Evolutionary conservation across 1,284 basidiomycete genomes (phyloP).

Genomic region (Rhodotorula sp.): DNA sequence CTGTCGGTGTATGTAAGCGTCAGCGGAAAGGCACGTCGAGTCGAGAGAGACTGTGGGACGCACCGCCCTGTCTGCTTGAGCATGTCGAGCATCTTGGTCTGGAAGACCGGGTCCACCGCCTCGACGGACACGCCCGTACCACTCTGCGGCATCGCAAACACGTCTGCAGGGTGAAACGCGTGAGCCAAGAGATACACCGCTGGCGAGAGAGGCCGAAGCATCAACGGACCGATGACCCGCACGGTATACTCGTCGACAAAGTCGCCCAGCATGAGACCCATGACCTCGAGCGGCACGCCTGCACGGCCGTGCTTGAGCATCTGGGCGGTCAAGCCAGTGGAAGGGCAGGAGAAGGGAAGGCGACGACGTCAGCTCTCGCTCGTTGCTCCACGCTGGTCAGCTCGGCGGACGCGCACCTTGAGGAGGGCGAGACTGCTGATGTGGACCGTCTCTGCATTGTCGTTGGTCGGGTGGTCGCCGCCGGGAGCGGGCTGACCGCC

Average conservation of each 20-base stretch:
- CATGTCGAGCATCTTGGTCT: slow-evolving; percentile 99
- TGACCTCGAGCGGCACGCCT: slow-evolving; percentile 99
- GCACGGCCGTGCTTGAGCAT: slow-evolving; percentile 99
- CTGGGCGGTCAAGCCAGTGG: slow-evolving; percentile 55
- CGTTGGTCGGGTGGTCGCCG: slow-evolving; percentile 41
- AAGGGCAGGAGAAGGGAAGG: neutral
- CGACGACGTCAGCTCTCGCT: neutral
- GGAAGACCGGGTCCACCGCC: slow-evolving; percentile 98
- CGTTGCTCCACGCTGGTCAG: neutral
- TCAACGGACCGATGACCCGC: slow-evolving; percentile 26
- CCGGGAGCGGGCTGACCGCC: slow-evolving; percentile 23
- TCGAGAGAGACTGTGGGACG: slow-evolving; percentile 49
- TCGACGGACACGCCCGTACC: slow-evolving; percentile 98
- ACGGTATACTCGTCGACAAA: slow-evolving; percentile 99
- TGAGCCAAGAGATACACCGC: neutral
- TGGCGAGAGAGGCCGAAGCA: neutral
- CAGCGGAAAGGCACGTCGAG: neutral
- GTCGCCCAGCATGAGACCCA: slow-evolving; percentile 98
- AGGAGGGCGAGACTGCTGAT: slow-evolving; percentile 90
- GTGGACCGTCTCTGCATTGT: slow-evolving; percentile 84
- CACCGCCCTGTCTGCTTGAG: slow-evolving; percentile 97
- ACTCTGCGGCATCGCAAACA: slow-evolving; percentile 99
- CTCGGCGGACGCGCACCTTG: slow-evolving; percentile 62
- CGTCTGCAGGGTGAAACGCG: slow-evolving; percentile 59
- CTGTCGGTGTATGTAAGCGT: slow-evolving; percentile 53